These are phyloP conservation scores for Macrotyloma uniflorum DNA, from an alignment of 306 rosid species.

Conservation along the genomic window DNA sequence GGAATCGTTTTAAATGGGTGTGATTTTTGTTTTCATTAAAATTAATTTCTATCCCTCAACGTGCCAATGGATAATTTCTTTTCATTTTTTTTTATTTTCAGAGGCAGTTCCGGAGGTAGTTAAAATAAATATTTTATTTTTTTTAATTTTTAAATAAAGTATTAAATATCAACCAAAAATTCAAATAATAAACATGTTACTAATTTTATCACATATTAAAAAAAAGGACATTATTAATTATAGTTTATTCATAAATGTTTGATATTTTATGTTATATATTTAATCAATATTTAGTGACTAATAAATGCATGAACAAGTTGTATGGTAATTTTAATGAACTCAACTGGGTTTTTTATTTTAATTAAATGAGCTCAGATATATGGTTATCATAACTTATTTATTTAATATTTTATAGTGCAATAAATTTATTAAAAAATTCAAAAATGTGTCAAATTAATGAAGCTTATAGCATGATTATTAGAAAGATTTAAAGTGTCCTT, in stretches of 20 bases:
- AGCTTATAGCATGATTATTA: background rate
- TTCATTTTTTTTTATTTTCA: background rate
- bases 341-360: too few species aligned
- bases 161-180: background rate
- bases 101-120: background rate
- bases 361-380: too few species aligned
- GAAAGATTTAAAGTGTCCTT: background rate
- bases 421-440: background rate
- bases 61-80: too few species aligned
- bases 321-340: background rate
- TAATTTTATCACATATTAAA: too few species aligned
- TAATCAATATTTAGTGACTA: too few species aligned
- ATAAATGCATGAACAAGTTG: background rate
- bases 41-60: background rate
- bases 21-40: background rate
- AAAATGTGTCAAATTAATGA: background rate
- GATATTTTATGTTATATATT: too few species aligned
- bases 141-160: background rate
- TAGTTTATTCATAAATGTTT: too few species aligned
- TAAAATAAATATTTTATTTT: background rate
- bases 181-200: background rate
- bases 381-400: too few species aligned
- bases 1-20: too few species aligned
- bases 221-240: too few species aligned
- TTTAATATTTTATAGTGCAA: background rate